These are phyloP conservation scores for Solanum bukasovii DNA, from an alignment of 257 asterid genomes.

Conservation along the genomic window DNA sequence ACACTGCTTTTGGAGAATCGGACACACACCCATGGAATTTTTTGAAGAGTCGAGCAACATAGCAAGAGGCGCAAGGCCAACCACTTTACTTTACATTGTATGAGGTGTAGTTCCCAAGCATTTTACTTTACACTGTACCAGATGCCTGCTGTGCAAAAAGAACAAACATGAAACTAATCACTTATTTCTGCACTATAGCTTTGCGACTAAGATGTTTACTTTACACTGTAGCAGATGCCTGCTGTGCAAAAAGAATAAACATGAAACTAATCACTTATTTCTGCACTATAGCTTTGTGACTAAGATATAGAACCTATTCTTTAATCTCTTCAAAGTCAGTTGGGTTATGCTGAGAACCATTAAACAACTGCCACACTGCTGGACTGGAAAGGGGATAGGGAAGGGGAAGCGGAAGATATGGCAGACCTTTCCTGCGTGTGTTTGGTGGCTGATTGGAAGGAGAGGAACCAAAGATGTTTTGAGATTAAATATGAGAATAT, in stretches of 20 bases:
- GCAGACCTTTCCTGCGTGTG: background rate
- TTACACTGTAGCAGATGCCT: background rate
- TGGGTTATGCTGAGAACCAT: background rate
- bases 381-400: background rate
- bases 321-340: background rate
- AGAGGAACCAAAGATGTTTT: background rate
- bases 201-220: background rate
- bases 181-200: background rate
- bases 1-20: background rate
- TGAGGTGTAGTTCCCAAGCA: background rate
- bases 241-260: background rate
- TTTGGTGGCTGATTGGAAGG: background rate
- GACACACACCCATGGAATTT: background rate
- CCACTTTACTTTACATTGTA: background rate
- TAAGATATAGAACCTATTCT: background rate
- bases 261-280: background rate
- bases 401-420: background rate
- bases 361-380: background rate
- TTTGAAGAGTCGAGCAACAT: background rate
- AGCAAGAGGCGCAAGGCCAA: background rate
- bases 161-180: background rate
- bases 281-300: background rate
- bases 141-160: background rate
- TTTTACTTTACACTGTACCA: background rate
- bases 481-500: background rate